phyloP scores from a whole-genome alignment of 129 eudicot species.

The Calendula officinalis region DNA sequence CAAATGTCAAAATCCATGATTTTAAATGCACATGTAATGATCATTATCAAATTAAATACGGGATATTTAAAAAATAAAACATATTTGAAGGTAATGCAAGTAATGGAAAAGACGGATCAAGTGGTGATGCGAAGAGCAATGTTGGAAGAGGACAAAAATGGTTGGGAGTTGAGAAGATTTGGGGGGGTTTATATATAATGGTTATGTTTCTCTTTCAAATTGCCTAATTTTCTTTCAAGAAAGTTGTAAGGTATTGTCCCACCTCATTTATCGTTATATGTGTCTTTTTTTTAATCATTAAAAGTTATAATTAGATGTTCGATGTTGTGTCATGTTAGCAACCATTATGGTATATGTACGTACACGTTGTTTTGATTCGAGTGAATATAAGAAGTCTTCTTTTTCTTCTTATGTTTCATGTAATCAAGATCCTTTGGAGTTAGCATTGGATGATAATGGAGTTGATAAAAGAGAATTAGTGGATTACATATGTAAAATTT shows the following conservation, averaged over 20 bases:
- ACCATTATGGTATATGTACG: too few species aligned
- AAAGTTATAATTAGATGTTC: too few species aligned
- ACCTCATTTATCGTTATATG: background rate
- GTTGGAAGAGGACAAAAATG: slow-evolving; percentile 38
- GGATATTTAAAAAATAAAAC: too few species aligned
- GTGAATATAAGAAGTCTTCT: too few species aligned
- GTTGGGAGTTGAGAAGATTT: slow-evolving; percentile 32
- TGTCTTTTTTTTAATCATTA: too few species aligned
- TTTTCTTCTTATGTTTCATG: too few species aligned
- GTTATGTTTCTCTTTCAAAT: slow-evolving; percentile 32
- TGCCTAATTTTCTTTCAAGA: slow-evolving; percentile 17
- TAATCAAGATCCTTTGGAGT: too few species aligned
- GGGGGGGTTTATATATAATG: slow-evolving; percentile 22
- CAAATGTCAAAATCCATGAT: background rate
- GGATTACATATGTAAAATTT: too few species aligned
- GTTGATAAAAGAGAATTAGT: too few species aligned
- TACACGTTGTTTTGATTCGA: too few species aligned
- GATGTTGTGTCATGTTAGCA: too few species aligned
- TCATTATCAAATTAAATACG: background rate
- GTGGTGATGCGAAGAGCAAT: slow-evolving; percentile 36
- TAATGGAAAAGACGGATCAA: slow-evolving; percentile 26
- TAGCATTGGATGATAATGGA: too few species aligned
- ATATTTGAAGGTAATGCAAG: slow-evolving; percentile 29
- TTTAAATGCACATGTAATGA: background rate
- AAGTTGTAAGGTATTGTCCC: background rate